Evolutionary conservation across 2,329 filamentous ascomycete genomes (phyloP), one percentile per base, ranked within the genome.

Genomic region (Aspergillus luchuensis): DNA sequence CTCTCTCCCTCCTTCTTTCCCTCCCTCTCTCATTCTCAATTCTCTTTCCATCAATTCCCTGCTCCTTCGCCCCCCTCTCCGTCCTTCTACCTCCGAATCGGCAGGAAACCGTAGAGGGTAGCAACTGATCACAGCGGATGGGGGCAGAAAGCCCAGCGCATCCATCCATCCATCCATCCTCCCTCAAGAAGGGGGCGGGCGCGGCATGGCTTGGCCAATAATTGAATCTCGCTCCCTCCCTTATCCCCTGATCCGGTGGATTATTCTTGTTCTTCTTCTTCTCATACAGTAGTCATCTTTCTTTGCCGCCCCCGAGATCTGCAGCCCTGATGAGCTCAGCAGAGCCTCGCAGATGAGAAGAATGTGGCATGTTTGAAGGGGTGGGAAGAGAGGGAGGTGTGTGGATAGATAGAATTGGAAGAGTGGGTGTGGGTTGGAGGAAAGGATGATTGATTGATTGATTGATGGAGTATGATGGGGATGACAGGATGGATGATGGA

Each of bases 281-380:
- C 25, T 28, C 25, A 28, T 28, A 28, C 25, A 28, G 25, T 28
- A 28, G 33, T 36, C 33, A 36, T 50, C 47, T 30, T 21, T 30
- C 8, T n/a, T 50, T n/a, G 25, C n/a, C 47, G 8, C 47, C 47
- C 33, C 11, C 41, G 21, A 28, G 47, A 50, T 50, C 47, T 50
- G 47, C 47, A 15, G 23, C 25, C n/a, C 47, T 17, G 25, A 50
- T 28, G 25, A 30, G 47, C 23, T 15, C 25, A 43, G 43, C n/a
- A 48, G 57, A 47, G 58, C 55, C 25, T 57, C 33, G 15, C 28
- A 21, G 50, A 49, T n/a, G 51, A n/a, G 45, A 47, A 41, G 45
- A 47, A 41, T 47, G 49, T 55, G 48, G 47, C 11, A 58, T 36
- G 57, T 39, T 23, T 48, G 56, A 47, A 54, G 52, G 47, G 53